Evolutionary conservation across 257 asterid genomes (phyloP).

Genomic region (Solanum phureja): DNA sequence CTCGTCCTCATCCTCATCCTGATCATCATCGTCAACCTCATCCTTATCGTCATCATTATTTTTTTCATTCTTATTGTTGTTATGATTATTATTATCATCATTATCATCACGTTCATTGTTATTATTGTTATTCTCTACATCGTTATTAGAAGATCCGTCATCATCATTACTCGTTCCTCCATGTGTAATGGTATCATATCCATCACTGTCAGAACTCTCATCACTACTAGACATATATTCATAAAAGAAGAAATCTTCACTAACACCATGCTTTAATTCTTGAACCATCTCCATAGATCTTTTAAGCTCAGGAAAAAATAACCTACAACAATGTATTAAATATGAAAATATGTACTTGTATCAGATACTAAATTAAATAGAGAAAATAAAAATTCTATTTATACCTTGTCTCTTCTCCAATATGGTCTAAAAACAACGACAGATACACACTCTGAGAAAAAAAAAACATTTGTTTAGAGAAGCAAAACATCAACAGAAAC

Average conservation of each 20-base stretch:
- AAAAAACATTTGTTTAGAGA: not conserved
- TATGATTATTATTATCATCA: not conserved
- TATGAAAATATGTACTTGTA: not conserved
- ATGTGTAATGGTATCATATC: not conserved
- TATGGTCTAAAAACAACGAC: not conserved
- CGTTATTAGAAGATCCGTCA: not conserved
- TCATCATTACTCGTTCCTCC: not conserved
- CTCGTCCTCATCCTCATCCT: too few species aligned
- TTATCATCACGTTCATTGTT: not conserved
- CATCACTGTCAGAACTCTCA: not conserved
- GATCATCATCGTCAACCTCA: not conserved
- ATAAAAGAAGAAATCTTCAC: not conserved
- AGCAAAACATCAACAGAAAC: not conserved
- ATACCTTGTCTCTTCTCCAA: not conserved
- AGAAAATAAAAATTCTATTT: not conserved
- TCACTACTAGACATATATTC: not conserved
- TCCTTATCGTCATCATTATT: not conserved
- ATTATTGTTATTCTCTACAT: not conserved
- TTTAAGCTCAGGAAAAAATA: not conserved
- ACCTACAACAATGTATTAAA: not conserved
- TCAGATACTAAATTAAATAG: not conserved
- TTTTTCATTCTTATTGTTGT: not conserved
- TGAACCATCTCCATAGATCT: not conserved
- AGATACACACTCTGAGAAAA: not conserved
- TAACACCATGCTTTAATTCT: not conserved